Base-by-base conservation (phyloP, 306 rosid species). In the Sesbania bispinosa region DNA sequence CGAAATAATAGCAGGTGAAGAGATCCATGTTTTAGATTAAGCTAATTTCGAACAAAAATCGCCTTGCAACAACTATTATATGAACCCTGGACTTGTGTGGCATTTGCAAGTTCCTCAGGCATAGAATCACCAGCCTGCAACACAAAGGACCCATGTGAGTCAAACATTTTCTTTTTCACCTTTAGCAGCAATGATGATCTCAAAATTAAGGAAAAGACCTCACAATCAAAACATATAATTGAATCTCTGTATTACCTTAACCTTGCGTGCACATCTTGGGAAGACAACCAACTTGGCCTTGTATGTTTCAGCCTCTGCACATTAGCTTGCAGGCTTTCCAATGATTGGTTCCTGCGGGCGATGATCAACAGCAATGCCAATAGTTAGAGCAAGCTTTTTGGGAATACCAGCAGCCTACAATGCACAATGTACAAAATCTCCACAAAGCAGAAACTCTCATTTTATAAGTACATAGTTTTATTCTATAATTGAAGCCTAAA, bases 271-370 rank as follows among this genome's bases (percentile, higher is more conserved):
- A 2, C 88, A 79, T 76, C 92, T 85, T 66, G 96, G 92, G 86
- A 89, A 89, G 50, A 87, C 90, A 2, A 85, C 90, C 78, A 85
- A 62, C 59, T 89, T 89, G 24, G 92, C 92, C 90, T 85, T 85
- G 80, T 75, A 89, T 21, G 90, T 87, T 53, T 89, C 77, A 87
- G 78, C 80, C 96, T 82, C 70, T 83, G 92, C 7, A 83, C 87
- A 47, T 85, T 87, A 26, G 78, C 43, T 70, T 89, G 92, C 48
- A 83, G 77, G 39, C 96, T 27, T 14, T 89, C 90, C 57, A 87
- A 76, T 27, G 92, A 89, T 2, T 78, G 80, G 35, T 83, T 89
- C 77, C 32, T 83, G 4, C 92, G 80, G 39, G n/a, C 90, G 92
- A 68, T 90, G 96, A 69, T 90, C 96, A 42, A 86, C 85, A 6